Percentiles rank a stretch among this genome's conserved stretches.
Conservation (phyloP, 2,329 filamentous ascomycete genomes). For the Lasiodiplodia hormozganensis region DNA sequence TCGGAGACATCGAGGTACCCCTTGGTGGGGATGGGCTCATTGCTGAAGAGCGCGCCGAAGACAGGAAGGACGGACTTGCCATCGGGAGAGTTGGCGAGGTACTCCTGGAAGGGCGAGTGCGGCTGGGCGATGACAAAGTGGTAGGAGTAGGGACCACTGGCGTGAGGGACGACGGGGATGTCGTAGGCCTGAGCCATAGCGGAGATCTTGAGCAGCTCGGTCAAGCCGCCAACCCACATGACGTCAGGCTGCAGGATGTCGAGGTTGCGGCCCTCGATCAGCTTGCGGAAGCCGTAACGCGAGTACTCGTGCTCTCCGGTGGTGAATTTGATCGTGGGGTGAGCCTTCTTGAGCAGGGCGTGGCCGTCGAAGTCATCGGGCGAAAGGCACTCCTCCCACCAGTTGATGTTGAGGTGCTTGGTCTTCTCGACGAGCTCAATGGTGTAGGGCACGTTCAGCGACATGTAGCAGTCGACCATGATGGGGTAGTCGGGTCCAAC, state of each 20-base stretch:
- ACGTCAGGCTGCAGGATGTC: constrained; percentile 96
- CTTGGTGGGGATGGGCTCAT: constrained; percentile 86
- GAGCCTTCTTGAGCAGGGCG: constrained; percentile 85
- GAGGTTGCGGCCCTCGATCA: constrained; percentile 88
- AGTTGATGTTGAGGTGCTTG: constrained; percentile 86
- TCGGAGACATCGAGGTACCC: constrained; percentile 81
- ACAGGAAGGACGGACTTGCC: constrained; percentile 89
- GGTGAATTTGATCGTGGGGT: constrained; percentile 90
- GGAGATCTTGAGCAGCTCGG: constrained; percentile 86
- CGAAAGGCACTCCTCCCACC: constrained; percentile 94
- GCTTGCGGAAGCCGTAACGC: constrained; percentile 91
- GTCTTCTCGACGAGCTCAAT: constrained; percentile 88
- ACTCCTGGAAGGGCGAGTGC: constrained; percentile 95
- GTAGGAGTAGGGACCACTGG: constrained; percentile 92
- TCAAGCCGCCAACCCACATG: constrained; percentile 96
- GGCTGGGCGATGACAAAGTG: constrained; percentile 94
- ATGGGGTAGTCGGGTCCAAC: constrained; percentile 91
- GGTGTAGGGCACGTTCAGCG: constrained; percentile 88
- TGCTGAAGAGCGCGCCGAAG: constrained; percentile 87
- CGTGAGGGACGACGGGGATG: constrained; percentile 93
- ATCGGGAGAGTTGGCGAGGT: constrained; percentile 90
- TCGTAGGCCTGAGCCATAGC: constrained; percentile 93
- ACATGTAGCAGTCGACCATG: constrained; percentile 98
- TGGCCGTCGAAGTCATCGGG: constrained; percentile 94
- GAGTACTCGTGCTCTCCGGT: constrained; percentile 97